phyloP scores from a whole-genome alignment of 1,139 yeast species.

The Starmera stellimalicola region DNA sequence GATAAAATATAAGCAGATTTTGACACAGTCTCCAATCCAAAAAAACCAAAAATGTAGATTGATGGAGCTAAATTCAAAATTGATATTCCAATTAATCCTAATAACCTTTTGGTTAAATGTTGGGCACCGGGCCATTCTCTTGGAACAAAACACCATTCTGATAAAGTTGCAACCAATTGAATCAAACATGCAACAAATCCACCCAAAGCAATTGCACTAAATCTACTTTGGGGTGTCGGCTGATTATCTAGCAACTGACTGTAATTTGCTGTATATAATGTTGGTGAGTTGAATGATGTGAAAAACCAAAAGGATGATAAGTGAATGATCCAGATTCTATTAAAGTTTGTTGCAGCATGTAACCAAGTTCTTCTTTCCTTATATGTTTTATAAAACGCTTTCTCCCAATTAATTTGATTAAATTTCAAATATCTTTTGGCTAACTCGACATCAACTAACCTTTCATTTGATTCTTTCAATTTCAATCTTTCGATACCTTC shows the following conservation, averaged over 20 bases:
- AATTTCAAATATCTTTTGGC: constrained; percentile 38
- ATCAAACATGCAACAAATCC: constrained; percentile 62
- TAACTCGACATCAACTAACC: constrained; percentile 35
- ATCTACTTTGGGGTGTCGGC: constrained; percentile 54
- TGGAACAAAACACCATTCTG: constrained; percentile 62
- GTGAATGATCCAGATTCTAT: constrained; percentile 79
- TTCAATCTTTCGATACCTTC: constrained; percentile 46
- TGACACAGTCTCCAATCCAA: constrained; percentile 44
- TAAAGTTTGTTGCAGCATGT: constrained; percentile 68
- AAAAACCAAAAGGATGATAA: constrained; percentile 73
- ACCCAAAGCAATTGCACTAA: constrained; percentile 61
- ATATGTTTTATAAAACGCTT: constrained; percentile 62
- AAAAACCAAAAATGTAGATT: constrained; percentile 43
- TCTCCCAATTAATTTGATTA: constrained; percentile 50
- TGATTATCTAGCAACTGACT: constrained; percentile 47
- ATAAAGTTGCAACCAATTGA: constrained; percentile 50
- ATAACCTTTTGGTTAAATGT: constrained; percentile 33
- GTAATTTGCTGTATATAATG: constrained; percentile 60
- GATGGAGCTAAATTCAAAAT: constrained; percentile 52
- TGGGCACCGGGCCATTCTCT: constrained; percentile 61
- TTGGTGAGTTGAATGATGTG: constrained; percentile 68
- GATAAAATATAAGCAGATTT: constrained; percentile 41
- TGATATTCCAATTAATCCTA: constrained; percentile 34
- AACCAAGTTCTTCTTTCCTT: constrained; percentile 70
- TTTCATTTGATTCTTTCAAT: constrained; percentile 29